Evolutionary conservation across 2,329 filamentous ascomycete genomes (phyloP).

Genomic region (Trematosphaeria pertusa): DNA sequence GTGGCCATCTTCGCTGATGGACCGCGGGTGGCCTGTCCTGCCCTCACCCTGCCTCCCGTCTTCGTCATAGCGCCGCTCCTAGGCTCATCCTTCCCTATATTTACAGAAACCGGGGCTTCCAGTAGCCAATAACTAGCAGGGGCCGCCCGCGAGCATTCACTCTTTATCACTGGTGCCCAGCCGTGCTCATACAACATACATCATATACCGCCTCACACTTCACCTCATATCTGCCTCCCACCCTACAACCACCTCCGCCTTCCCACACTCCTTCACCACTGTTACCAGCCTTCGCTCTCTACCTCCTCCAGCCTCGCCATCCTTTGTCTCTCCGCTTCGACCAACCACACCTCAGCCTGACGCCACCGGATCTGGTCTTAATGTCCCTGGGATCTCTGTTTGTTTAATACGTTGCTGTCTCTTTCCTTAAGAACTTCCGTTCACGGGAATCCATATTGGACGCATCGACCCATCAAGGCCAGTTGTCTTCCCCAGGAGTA

Average conservation of each 20-base stretch:
- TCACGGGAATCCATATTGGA: slow-evolving; percentile 23
- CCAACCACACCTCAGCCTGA: slow-evolving; percentile 12
- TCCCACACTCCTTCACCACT: slow-evolving; percentile 32
- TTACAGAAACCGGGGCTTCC: slow-evolving; percentile 42
- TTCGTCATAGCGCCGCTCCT: slow-evolving; percentile 46
- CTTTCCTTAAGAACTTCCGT: slow-evolving; percentile 12
- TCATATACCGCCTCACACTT: slow-evolving; percentile 45
- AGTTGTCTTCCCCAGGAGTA: slow-evolving; percentile 22
- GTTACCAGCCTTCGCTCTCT: slow-evolving; percentile 19
- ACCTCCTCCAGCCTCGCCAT: slow-evolving; percentile 19
- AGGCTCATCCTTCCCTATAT: slow-evolving; percentile 47
- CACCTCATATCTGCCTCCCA: slow-evolving; percentile 23
- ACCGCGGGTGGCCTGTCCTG: slow-evolving; percentile 37
- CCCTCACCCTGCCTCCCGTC: slow-evolving; percentile 39
- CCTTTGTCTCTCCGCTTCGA: slow-evolving; percentile 18
- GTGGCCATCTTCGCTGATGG: slow-evolving; percentile 27
- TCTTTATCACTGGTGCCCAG: slow-evolving; percentile 46
- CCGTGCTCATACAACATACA: slow-evolving; percentile 43
- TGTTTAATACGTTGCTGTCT: slow-evolving; percentile 25
- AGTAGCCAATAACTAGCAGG: slow-evolving; percentile 35
- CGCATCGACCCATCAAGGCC: slow-evolving; percentile 12
- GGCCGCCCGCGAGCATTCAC: slow-evolving; percentile 20
- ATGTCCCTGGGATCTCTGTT: slow-evolving; percentile 18
- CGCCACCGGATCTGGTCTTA: slow-evolving; percentile 30
- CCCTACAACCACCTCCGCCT: slow-evolving; percentile 16